Evolutionary conservation across 1,284 basidiomycete species (phyloP), one percentile per base, ranked within the genome.

Genomic region (Rhodotorula sp.): DNA sequence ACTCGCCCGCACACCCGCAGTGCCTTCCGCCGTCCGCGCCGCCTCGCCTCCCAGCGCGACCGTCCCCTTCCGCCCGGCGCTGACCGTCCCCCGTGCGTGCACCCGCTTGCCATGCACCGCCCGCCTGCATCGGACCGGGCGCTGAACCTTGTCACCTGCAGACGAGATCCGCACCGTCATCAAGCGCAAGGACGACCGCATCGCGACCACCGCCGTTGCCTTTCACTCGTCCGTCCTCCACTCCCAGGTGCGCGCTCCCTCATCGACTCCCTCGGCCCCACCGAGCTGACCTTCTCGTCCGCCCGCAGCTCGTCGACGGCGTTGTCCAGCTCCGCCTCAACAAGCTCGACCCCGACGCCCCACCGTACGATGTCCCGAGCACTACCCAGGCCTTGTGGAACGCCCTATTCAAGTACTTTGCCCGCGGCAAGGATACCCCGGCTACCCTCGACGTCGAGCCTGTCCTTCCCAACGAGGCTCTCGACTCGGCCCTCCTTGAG

Each of bases 361-460:
- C 68, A 12, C 68, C 72, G 1, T 70, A 72, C 67, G 70, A 74
- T 48, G 63, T 67, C 5, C 41, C 62, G 25, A 62, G 63, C 27
- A 64, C 66, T 15, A 67, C 63, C 12, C 74, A 73, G 34, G 72
- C 71, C 0, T 65, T 76, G 19, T 76, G 74, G 74, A 71, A 67
- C 61, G 70, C 70, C 15, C 60, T 74, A 19, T 76, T 65, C 64
- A 67, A 69, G 55, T 74, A 74, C 64, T 64, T 69, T 53, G 75
- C 70, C 10, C 34, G 51, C 8, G 75, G 75, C 15, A 29, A 39
- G 15, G 70, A 74, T 32, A 53, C 68, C 5, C 61, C 69, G 3
- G 29, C 39, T 10, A 32, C 64, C 41, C 53, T 75, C 50, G 41
- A 57, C 17, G 67, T 74, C 58, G 75, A 76, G 51, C 64, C 68